phyloP scores from a whole-genome alignment of 345 rosid species.

The Salix koriyanagi region DNA sequence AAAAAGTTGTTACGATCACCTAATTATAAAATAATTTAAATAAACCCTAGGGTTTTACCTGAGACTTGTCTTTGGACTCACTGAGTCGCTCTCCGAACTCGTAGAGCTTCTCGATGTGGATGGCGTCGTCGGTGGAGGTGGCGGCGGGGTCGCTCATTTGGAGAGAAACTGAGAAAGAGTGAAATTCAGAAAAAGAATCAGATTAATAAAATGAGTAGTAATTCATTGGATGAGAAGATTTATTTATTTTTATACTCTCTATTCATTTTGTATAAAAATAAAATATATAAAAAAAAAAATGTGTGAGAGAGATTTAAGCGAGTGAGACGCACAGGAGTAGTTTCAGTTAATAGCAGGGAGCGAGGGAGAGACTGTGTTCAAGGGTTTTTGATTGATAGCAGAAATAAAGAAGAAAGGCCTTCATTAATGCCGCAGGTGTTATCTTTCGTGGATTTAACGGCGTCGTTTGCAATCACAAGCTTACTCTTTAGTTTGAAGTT shows the following conservation, averaged over 20 bases:
- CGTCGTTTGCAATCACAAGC: not conserved
- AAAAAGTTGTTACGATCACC: not conserved
- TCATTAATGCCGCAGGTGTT: not conserved
- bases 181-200: not conserved
- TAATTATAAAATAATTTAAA: not conserved
- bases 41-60: slow-evolving; percentile 47
- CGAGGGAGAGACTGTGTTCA: not conserved
- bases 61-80: slow-evolving; percentile 92
- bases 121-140: slow-evolving; percentile 48
- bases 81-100: slow-evolving; percentile 93
- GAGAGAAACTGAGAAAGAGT: not conserved
- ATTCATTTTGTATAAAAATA: too few species aligned
- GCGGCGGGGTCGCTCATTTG: slow-evolving; percentile 55
- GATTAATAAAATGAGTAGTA: not conserved
- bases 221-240: not conserved
- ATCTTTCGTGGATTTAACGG: not conserved
- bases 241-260: too few species aligned
- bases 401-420: not conserved
- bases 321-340: not conserved
- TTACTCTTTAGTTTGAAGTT: too few species aligned
- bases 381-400: not conserved
- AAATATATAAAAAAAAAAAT: too few species aligned
- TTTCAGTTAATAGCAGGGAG: not conserved
- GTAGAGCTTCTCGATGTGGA: slow-evolving; percentile 90
- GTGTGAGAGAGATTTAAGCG: not conserved